Base-by-base conservation (phyloP, 2,329 filamentous ascomycete genomes). In the Penicillium sp. region DNA sequence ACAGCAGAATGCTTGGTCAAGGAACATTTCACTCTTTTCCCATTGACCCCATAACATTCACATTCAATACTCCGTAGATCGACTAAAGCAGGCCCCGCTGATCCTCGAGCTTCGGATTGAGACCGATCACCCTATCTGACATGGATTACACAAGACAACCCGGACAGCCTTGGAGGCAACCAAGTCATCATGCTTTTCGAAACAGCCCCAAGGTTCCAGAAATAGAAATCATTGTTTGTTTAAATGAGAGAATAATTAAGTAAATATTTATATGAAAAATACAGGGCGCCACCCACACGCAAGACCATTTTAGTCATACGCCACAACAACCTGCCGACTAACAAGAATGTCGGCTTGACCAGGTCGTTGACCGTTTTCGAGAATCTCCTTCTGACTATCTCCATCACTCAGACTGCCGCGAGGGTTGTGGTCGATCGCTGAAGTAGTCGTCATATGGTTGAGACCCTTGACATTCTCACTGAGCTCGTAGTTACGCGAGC, bases 311-410 rank as follows among this genome's bases (percentile, higher is more conserved):
- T 39, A 57, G 24, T 61, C 56, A 38, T 62, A 62, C 3, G 58
- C 53, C 24, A 62, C 58, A 24, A 54, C 43, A 16, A 62, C 52
- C 44, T 62, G 58, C 14, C 60, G 54, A 47, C 54, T 62, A n/a
- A 62, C 60, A 7, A 62, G 5, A 40, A 62, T 61, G 32, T 61
- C 56, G 16, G 58, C 48, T 6, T 59, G 38, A 3, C 58, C 60
- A 11, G 52, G 55, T 14, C 34, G 34, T 50, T 55, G 52, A 38
- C 46, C 49, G n/a, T 47, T 55, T 5, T 55, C 52, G 13, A 65
- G 51, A 10, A 65, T 65, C 27, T 58, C 57, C 45, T 58, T 61
- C 54, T 61, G 59, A 22, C 62, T 65, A 27, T 64, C 62, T 4
- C 55, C 59, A 36, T 63, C 62, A 31, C 61, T 65, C 40, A 58